Evolutionary conservation across 106 monocot genomes (phyloP).

Genomic region (Triglochin maritima): DNA sequence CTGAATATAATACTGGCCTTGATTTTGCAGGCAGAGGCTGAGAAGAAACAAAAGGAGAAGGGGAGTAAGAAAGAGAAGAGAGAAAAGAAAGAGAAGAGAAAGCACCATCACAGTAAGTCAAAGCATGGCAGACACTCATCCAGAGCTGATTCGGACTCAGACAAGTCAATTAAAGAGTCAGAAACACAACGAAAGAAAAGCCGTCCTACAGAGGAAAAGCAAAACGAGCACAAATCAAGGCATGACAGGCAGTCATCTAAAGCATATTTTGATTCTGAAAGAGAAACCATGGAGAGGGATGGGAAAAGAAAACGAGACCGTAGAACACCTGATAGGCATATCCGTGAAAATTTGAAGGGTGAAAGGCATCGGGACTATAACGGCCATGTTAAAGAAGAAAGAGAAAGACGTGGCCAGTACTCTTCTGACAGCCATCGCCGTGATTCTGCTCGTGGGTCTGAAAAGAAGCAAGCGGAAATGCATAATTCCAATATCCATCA

Average conservation of each 20-base stretch:
- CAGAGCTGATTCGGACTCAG: slow-evolving; percentile 28
- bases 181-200: slow-evolving; percentile 18
- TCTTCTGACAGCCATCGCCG: slow-evolving; percentile 3
- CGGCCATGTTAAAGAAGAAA: slow-evolving; percentile 9
- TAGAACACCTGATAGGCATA: neutral
- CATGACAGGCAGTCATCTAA: slow-evolving; percentile 14
- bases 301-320: neutral
- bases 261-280: slow-evolving; percentile 9
- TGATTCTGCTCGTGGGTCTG: neutral
- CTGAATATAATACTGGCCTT: too few species aligned
- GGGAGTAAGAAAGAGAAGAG: slow-evolving; percentile 33
- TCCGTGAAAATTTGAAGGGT: slow-evolving; percentile 8
- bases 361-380: slow-evolving; percentile 6
- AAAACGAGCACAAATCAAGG: slow-evolving; percentile 10
- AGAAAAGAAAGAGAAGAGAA: slow-evolving; percentile 39
- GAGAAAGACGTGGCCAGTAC: slow-evolving; percentile 3
- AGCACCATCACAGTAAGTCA: slow-evolving; percentile 32
- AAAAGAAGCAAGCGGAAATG: slow-evolving; percentile 5
- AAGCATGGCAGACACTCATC: slow-evolving; percentile 22
- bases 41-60: slow-evolving; percentile 50
- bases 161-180: slow-evolving; percentile 21
- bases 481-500: slow-evolving; percentile 3
- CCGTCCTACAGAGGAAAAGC: slow-evolving; percentile 8
- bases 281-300: neutral
- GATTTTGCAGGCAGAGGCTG: slow-evolving; percentile 50